These are phyloP conservation scores for Epichloe coenophiala DNA, from an alignment of 2,329 filamentous ascomycete species.

Conservation along the genomic window DNA sequence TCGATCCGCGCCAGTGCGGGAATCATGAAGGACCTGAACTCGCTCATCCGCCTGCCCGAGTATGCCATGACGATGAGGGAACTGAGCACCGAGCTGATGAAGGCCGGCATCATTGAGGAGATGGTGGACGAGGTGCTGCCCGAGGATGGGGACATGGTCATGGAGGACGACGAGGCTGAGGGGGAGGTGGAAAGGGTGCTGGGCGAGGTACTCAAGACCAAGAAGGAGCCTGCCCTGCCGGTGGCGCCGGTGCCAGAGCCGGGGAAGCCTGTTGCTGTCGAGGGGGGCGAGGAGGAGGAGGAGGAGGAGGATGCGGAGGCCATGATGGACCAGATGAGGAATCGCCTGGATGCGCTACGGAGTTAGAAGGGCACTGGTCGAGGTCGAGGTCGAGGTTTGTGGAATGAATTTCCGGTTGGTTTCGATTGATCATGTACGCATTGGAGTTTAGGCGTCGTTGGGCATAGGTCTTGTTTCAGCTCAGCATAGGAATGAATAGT, in stretches of 20 bases:
- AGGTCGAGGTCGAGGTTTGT: neutral
- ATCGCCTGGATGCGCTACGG: constrained; percentile 77
- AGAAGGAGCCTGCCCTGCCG: constrained; percentile 46
- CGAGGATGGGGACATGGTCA: constrained; percentile 55
- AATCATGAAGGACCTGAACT: constrained; percentile 96
- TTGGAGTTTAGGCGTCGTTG: neutral
- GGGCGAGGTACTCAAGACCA: constrained; percentile 78
- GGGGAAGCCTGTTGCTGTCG: constrained; percentile 35
- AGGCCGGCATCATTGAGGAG: constrained; percentile 94
- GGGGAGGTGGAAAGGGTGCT: constrained; percentile 85
- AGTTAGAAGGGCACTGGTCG: constrained; percentile 36
- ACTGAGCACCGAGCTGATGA: constrained; percentile 74
- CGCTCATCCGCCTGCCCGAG: constrained; percentile 69
- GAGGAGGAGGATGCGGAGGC: constrained; percentile 62
- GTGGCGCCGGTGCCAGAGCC: constrained; percentile 37
- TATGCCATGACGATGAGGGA: constrained; percentile 82
- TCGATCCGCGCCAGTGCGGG: constrained; percentile 74
- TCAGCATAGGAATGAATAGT: neutral
- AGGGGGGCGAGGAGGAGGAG: constrained; percentile 39
- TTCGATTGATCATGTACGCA: neutral
- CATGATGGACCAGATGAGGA: constrained; percentile 88
- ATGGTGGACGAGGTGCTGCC: constrained; percentile 83
- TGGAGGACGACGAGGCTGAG: constrained; percentile 65
- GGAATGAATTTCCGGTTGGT: neutral
- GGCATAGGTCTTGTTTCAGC: neutral